Evolutionary conservation across 2,329 filamentous ascomycete species (phyloP), one percentile per base, ranked within the genome.

Genomic region (Herpotrichia juniperi): DNA sequence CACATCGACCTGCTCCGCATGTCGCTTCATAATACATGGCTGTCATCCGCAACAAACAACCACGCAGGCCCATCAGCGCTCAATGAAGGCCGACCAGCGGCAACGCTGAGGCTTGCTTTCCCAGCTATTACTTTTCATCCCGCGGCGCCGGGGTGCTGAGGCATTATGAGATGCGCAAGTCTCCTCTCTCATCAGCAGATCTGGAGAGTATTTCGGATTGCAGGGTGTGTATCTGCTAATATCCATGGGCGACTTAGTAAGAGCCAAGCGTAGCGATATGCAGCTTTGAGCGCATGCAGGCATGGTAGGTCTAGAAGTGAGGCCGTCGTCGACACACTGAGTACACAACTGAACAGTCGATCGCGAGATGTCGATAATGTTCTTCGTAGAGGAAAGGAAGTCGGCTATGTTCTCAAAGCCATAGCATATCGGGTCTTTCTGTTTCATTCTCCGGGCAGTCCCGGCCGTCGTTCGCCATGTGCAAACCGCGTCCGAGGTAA

Each of bases 1-100:
- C 64, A 62, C 63, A 57, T 45, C 51, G 28, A 46, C 50, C 62
- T 57, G 58, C 61, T 17, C 55, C 63, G 58, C 60, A 58, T 57
- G 58, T 58, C 56, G 42, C 24, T 51, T 50, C 58, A 57, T 58
- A 55, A 54, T 55, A 58, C 28, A 46, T 51, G 57, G 50, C 52
- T 48, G 58, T 61, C 52, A 53, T 64, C 57, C 57, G 60, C 64
- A 64, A 61, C 59, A 66, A 65, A 66, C 56, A 64, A 57, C 50
- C 56, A n/a, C 37, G 16, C 19, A 9, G 21, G 37, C 26, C 12
- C 26, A n/a, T 3, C 19, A 5, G 8, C 6, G 19, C 22, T n/a
- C 31, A 34, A n/a, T n/a, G n/a, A 34, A 34, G 31, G 37, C 21
- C 21, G 37, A 40, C 43, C 49, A 43, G 37, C 54, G 43, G 51